Evolutionary conservation across 495 filamentous ascomycete genomes (phyloP), one percentile per base, ranked within the genome.

Genomic region (Xanthoparmelia taractica): DNA sequence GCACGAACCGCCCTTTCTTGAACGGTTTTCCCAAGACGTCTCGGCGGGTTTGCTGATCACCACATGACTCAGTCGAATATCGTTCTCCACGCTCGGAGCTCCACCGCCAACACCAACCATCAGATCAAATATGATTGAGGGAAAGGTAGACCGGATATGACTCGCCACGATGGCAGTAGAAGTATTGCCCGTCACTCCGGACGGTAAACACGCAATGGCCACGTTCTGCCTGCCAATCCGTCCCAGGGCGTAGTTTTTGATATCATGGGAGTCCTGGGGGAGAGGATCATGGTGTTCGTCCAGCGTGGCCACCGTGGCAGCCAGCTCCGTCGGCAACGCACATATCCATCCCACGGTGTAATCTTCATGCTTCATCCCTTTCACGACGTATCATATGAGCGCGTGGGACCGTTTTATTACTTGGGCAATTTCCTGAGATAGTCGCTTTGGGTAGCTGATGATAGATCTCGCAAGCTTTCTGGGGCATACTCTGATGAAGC

Each of bases 21-120:
- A 4, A 57, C 41, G 13, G 68, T 66, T 55, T 79, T 80, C 6
- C 77, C 79, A 59, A 70, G 61, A 66, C 13, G 36, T 67, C 23
- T 58, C 64, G n/a, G 38, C 65, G 11, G 74, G 72, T 33, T 70
- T 62, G 68, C 76, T 74, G 57, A 81, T 72, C 4, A 80, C 76
- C 27, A 82, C 70, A 69, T 78, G 73, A 43, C 78, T 77, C 50
- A 79, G 71, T 47, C 71, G 70, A 54, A 76, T 69, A 61, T 79
- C 74, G 37, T 69, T 57, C 17, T 70, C 61, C 57, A 63, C 68
- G 61, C 67, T 68, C 36, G 73, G 71, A 36, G 72, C 74, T 43
- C 73, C 73, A 33, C 71, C 74, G 33, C 69, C 73, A 63, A 77
- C 67, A 38, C 74, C 78, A 25, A 81, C 78, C 68, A 79, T 74